Evolutionary conservation across 805 yeast genomes (phyloP), one percentile per base, ranked within the genome.

Genomic region (Barnettozyma siamensis): DNA sequence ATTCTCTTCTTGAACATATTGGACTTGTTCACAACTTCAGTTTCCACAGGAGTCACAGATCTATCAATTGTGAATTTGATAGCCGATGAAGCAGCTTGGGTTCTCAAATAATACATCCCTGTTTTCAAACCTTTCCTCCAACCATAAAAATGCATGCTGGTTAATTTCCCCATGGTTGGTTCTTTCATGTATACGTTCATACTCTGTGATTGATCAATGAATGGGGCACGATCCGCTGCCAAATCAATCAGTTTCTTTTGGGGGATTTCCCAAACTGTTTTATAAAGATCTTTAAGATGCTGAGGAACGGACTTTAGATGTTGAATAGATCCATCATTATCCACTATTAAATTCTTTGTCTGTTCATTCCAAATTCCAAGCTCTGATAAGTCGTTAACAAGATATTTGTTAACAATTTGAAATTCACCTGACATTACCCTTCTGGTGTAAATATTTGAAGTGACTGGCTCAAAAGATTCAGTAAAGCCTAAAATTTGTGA

Each of bases 61-160:
- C 65, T 63, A 51, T 78, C 86, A 40, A 83, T 73, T 15, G 93
- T 84, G 65, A 88, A 91, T 69, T 91, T 95, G 59, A 93, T 93
- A 36, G 99, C 97, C 38, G 95, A 85, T 33, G 96, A 78, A 17
- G 99, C 99, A 46, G 98, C 96, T 73, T 87, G 95, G 10, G 98
- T 91, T 67, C 98, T 82, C 64, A 93, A 72, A 67, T 93, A 93
- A 73, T 93, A 93, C 94, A 93, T 91, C 58, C 99, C 99, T 5
- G 99, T 93, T 75, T 93, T 93, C 62, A 93, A 76, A 46, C 99
- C 99, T 71, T 85, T 88, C 72, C 86, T 85, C 99, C 99, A 93
- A 36, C 96, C 98, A 61, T 93, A 91, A 73, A 93, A 93, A 65
- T 93, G 99, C 97, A 93, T 93, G 50, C 93, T 80, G 6, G 98